Evolutionary conservation across 805 yeast genomes (phyloP), one percentile per base, ranked within the genome.

Genomic region (Jamesozyma hellenica): DNA sequence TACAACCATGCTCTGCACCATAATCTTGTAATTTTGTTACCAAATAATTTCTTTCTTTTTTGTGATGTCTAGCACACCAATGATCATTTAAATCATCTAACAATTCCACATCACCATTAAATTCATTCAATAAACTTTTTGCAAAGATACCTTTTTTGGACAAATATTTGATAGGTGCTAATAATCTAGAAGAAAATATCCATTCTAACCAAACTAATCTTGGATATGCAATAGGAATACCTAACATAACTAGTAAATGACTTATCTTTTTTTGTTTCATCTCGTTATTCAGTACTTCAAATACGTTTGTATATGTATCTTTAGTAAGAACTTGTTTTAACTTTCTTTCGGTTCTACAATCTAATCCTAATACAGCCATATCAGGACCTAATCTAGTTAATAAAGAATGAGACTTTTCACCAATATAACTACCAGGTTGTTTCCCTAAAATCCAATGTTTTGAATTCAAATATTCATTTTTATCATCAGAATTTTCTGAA

Each of bases 171-270:
- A 84, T 40, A 2, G 95, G 96, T 7, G 65, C 67, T 40, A 90
- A 63, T 2, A 75, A 47, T 28, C 58, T 65, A 36, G 87, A 77
- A 6, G 78, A 72, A 55, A 90, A 72, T 19, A 90, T 47, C 56
- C 72, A 69, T 63, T 92, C 97, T 27, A 86, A 67, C 90, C 95
- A 84, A 2, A 88, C 96, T 55, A 92, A 67, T 48, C 97, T 72
- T 3, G 98, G 97, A 56, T 90, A 90, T 31, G 92, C 83, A 41
- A 92, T 85, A 3, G 98, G 98, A 12, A 90, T 95, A 33, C 97
- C 97, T 37, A 92, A 67, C 76, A 92, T 70, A 1, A 92, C 75
- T 47, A 83, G 65, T 30, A 90, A 51, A 60, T 90, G 98, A 56
- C 81, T 79, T 32, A 83, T 69, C 19, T 74, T 73, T 8, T 71